Percentiles rank a stretch among this genome's conserved stretches.
Conservation (phyloP, 2,329 filamentous ascomycete genomes). For the Stemphylium vesicarium region DNA sequence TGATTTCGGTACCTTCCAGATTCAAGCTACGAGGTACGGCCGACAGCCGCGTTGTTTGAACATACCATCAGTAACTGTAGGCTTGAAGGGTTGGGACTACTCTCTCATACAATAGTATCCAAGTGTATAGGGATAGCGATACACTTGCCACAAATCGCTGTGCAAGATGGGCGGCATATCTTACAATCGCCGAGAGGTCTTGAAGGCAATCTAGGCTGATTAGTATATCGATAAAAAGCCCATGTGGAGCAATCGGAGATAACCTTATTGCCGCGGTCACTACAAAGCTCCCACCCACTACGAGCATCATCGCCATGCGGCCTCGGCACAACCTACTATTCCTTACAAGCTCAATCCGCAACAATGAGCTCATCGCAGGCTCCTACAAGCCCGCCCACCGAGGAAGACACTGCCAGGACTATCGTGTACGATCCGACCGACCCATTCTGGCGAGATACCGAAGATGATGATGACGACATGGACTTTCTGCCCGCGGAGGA, state of each 20-base stretch:
- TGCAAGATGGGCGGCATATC: neutral
- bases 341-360: slow-evolving; percentile 2
- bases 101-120: neutral
- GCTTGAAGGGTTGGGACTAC: neutral
- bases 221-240: slow-evolving; percentile 12
- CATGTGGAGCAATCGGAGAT: slow-evolving; percentile 11
- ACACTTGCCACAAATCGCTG: neutral
- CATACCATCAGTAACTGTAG: neutral
- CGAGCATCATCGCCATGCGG: slow-evolving; percentile 9
- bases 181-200: neutral
- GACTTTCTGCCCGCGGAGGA: slow-evolving; percentile 56
- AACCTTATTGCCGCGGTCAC: slow-evolving; percentile 12
- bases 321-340: slow-evolving; percentile 10
- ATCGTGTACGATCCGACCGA: slow-evolving; percentile 43
- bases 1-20: neutral
- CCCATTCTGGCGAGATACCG: slow-evolving; percentile 43
- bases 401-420: slow-evolving; percentile 33
- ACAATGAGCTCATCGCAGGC: slow-evolving; percentile 37
- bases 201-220: neutral
- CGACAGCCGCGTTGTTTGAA: neutral
- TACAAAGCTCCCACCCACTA: slow-evolving; percentile 11
- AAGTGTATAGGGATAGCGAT: neutral
- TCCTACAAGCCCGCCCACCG: slow-evolving; percentile 31
- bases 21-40: neutral
- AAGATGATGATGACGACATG: slow-evolving; percentile 56